Percentiles rank a stretch among this genome's conserved stretches.
phyloP scores from a whole-genome alignment of 169 alveolate genomes.

The Cryptosporidium viatorum region DNA sequence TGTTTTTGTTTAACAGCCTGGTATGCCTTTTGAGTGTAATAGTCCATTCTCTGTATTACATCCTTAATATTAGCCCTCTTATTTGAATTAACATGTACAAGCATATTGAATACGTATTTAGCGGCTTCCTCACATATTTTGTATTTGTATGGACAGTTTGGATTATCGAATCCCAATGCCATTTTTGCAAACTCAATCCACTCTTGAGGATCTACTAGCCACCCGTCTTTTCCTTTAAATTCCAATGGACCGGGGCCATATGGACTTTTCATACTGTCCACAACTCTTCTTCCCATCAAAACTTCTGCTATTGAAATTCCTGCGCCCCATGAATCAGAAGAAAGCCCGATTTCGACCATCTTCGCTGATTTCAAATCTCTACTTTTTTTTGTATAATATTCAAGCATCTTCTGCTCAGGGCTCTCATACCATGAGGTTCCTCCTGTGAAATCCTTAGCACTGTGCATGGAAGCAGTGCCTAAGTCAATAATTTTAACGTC shows the following conservation, averaged over 20 bases:
- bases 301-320: constrained; percentile 88
- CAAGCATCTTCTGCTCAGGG: constrained; percentile 88
- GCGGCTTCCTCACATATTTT: constrained; percentile 73
- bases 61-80: constrained; percentile 62
- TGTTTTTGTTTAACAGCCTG: constrained; percentile 46
- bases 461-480: constrained; percentile 89
- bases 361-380: constrained; percentile 82
- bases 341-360: constrained; percentile 81
- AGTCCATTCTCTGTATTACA: constrained; percentile 55
- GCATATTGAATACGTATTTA: constrained; percentile 58
- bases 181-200: constrained; percentile 73
- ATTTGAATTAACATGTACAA: constrained; percentile 66
- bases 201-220: constrained; percentile 70
- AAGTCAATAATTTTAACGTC: constrained; percentile 87
- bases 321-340: constrained; percentile 90
- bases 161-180: constrained; percentile 70
- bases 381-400: constrained; percentile 85
- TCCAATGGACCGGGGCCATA: constrained; percentile 87
- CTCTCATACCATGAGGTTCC: constrained; percentile 91
- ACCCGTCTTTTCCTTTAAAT: constrained; percentile 80
- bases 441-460: constrained; percentile 87
- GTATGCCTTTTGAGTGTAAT: constrained; percentile 71
- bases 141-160: constrained; percentile 36
- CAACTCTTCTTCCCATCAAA: constrained; percentile 84
- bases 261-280: constrained; percentile 84